Percentiles rank a stretch among this genome's conserved stretches.
phyloP scores from a whole-genome alignment of 2,329 filamentous ascomycete species.

The Xylaria sp. region DNA sequence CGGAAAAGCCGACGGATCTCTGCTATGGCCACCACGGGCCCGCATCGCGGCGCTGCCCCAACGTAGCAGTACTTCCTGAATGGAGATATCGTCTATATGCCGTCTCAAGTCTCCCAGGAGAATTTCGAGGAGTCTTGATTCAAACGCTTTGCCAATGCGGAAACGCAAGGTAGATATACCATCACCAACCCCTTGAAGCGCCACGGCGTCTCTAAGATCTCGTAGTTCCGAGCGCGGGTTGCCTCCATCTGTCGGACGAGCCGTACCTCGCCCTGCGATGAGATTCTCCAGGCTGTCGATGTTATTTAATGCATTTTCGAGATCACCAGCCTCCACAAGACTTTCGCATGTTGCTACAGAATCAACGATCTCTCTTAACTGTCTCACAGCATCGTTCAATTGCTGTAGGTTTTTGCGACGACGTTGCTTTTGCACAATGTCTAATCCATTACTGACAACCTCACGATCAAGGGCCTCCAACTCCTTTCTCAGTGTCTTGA shows the following conservation, averaged over 20 bases:
- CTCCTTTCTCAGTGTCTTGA: conserved; percentile 83
- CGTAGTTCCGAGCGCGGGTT: conserved; percentile 58
- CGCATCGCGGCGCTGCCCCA: conserved; percentile 85
- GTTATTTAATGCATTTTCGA: conserved; percentile 81
- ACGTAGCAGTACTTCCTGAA: conserved; percentile 79
- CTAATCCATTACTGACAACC: conserved; percentile 84
- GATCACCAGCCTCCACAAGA: conserved; percentile 83
- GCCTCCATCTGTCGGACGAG: conserved; percentile 43
- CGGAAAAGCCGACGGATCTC: conserved; percentile 76
- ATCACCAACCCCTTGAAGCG: conserved; percentile 80
- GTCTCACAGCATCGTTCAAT: conserved; percentile 83
- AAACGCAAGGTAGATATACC: conserved; percentile 81
- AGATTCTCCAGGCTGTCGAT: conserved; percentile 83
- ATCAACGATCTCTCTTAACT: conserved; percentile 82
- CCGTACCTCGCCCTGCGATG: conserved; percentile 76
- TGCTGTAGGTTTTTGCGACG: conserved; percentile 86
- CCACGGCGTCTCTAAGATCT: conserved; percentile 81
- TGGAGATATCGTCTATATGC: conserved; percentile 80
- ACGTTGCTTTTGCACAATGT: conserved; percentile 84
- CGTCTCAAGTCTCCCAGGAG: conserved; percentile 81
- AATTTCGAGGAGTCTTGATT: conserved; percentile 80
- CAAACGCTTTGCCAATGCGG: conserved; percentile 88
- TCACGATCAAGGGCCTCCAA: conserved; percentile 84
- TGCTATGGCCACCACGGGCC: conserved; percentile 72
- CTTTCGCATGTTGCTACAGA: conserved; percentile 81